Evolutionary conservation across 495 filamentous ascomycete species (phyloP).

Genomic region (Sporormia fimetaria): DNA sequence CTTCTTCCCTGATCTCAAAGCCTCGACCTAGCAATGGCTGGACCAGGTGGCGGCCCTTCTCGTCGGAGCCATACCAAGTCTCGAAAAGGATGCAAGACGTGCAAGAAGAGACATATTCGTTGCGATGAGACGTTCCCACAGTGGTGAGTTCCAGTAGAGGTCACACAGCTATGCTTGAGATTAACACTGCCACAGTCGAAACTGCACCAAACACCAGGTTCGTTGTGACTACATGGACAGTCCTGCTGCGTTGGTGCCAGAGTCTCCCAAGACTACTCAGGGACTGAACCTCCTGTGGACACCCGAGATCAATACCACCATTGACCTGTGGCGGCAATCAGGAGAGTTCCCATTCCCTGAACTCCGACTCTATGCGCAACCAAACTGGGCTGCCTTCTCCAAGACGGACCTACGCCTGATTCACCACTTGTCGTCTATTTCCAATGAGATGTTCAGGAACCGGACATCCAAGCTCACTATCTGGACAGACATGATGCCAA

Average conservation of each 20-base stretch:
- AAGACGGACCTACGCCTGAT: slow-evolving; percentile 74
- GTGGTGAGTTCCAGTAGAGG: slow-evolving; percentile 55
- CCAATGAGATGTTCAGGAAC: slow-evolving; percentile 64
- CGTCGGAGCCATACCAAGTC: slow-evolving; percentile 91
- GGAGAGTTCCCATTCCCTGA: slow-evolving; percentile 81
- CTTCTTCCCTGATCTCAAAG: background rate
- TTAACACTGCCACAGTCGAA: slow-evolving; percentile 50
- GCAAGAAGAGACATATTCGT: slow-evolving; percentile 93
- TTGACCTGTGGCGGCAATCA: slow-evolving; percentile 74
- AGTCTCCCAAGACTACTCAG: slow-evolving; percentile 47
- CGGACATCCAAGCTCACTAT: slow-evolving; percentile 71
- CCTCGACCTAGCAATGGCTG: slow-evolving; percentile 54
- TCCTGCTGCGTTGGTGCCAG: slow-evolving; percentile 47
- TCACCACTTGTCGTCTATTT: slow-evolving; percentile 79
- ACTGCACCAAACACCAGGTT: slow-evolving; percentile 97
- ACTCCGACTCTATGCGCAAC: slow-evolving; percentile 57
- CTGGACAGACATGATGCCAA: slow-evolving; percentile 86
- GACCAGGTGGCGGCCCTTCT: slow-evolving; percentile 61
- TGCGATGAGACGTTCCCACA: slow-evolving; percentile 97
- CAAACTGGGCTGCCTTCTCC: slow-evolving; percentile 53
- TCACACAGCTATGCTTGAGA: background rate
- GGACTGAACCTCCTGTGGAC: slow-evolving; percentile 73
- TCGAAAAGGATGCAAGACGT: slow-evolving; percentile 91
- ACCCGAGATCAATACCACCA: slow-evolving; percentile 61
- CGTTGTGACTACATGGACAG: slow-evolving; percentile 94